Conservation (phyloP, 169 alveolate species). For the Theileria equi region DNA sequence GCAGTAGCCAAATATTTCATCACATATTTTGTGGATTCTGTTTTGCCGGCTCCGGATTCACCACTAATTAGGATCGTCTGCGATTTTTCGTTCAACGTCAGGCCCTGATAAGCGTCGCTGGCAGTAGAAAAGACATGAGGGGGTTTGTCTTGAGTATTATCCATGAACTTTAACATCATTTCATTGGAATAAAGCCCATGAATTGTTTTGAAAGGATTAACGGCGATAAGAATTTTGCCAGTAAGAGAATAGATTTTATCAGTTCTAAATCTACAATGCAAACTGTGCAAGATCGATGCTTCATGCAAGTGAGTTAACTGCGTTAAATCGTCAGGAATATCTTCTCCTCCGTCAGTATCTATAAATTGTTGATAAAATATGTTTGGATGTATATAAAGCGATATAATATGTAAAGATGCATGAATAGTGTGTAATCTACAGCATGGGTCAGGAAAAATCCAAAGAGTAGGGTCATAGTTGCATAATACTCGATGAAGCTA, state of each 20-base stretch:
- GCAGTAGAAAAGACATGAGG: constrained; percentile 95
- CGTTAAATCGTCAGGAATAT: constrained; percentile 81
- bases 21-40: constrained; percentile 97
- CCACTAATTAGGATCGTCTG: constrained; percentile 96
- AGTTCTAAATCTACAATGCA: constrained; percentile 84
- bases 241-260: constrained; percentile 93
- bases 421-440: background rate
- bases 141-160: constrained; percentile 47
- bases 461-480: no score
- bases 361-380: background rate
- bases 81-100: constrained; percentile 82
- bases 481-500: no score
- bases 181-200: constrained; percentile 67
- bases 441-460: background rate
- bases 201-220: constrained; percentile 91
- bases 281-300: constrained; percentile 89
- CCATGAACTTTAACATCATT: constrained; percentile 59
- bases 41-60: constrained; percentile 98
- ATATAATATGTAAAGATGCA: background rate
- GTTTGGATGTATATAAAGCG: background rate
- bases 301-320: constrained; percentile 86
- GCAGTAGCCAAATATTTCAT: constrained; percentile 91
- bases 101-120: constrained; percentile 88
- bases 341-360: constrained; percentile 31
- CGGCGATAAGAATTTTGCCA: constrained; percentile 95